phyloP scores from a whole-genome alignment of 2,329 filamentous ascomycete genomes.

The Sclerotinia glacialis region DNA sequence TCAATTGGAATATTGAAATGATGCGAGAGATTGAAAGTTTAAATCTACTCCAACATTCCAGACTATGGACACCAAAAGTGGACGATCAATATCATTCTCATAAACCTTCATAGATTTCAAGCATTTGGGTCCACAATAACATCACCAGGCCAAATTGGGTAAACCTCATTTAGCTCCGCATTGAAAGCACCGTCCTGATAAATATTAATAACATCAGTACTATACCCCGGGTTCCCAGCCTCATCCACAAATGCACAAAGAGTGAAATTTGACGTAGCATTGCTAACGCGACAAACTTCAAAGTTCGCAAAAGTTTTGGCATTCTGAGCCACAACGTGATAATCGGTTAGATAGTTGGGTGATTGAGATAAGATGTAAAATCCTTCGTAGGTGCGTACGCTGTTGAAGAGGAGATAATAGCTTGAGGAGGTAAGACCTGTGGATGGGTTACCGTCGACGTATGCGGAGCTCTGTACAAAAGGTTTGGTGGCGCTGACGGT shows the following conservation, averaged over 20 bases:
- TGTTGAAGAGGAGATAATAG: constrained; percentile 2
- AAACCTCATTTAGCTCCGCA: neutral
- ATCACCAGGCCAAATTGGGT: constrained; percentile 12
- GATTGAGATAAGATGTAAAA: constrained; percentile 6
- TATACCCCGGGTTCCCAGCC: neutral
- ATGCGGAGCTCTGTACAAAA: neutral
- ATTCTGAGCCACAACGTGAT: neutral
- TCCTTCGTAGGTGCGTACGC: neutral
- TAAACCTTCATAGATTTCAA: neutral
- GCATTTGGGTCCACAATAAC: neutral
- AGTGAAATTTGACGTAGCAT: constrained; percentile 4
- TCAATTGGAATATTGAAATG: too few relatives aligned
- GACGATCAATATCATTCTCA: neutral
- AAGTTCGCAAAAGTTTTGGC: neutral
- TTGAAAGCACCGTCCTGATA: neutral
- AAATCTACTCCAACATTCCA: too few relatives aligned
- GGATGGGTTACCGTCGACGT: constrained; percentile 3
- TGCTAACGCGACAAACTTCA: neutral
- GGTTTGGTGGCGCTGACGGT: neutral
- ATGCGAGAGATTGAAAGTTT: too few relatives aligned
- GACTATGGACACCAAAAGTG: neutral
- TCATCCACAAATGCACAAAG: constrained; percentile 11
- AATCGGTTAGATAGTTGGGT: neutral
- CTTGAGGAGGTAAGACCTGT: neutral
- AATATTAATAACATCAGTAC: neutral